A percentile compares a stretch with the other conserved stretches of the same genome.
Conservation (phyloP, 441 rosid species). For the Aquilaria agallochum region DNA sequence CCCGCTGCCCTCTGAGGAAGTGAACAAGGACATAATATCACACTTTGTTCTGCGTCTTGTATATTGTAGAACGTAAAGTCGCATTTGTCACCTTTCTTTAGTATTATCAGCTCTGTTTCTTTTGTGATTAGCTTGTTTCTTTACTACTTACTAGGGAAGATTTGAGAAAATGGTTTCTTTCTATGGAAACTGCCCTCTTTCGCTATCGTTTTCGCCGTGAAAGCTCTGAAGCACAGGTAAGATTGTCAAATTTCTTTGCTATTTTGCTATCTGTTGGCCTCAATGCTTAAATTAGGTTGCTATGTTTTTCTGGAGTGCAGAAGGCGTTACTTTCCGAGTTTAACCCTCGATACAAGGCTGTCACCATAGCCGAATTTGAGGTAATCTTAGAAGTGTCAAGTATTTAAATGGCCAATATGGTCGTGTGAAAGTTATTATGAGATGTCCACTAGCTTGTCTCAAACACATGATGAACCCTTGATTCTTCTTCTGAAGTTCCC, state of each 20-base stretch:
- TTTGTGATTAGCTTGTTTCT: neutral
- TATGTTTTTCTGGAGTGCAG: constrained; percentile 25
- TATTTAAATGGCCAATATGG: neutral
- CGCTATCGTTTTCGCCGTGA: constrained; percentile 49
- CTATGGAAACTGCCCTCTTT: constrained; percentile 82
- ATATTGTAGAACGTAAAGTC: constrained; percentile 83
- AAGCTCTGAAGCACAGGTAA: constrained; percentile 59
- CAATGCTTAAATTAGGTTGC: neutral
- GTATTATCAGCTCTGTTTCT: neutral
- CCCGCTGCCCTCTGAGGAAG: constrained; percentile 38
- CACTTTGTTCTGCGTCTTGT: constrained; percentile 90
- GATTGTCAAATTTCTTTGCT: neutral
- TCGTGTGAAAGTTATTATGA: neutral
- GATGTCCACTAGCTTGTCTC: neutral
- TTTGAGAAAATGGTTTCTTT: constrained; percentile 92
- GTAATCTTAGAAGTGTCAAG: constrained; percentile 24
- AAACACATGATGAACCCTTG: neutral
- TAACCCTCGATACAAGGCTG: constrained; percentile 64
- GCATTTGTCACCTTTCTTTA: neutral
- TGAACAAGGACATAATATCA: constrained; percentile 76
- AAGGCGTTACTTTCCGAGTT: constrained; percentile 63
- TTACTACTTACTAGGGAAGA: constrained; percentile 58
- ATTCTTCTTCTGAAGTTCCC: neutral
- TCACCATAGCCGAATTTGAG: constrained; percentile 73
- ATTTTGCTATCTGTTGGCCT: neutral